Conservation (phyloP, 768 basidiomycete species). For the Kwoniella europaea region DNA sequence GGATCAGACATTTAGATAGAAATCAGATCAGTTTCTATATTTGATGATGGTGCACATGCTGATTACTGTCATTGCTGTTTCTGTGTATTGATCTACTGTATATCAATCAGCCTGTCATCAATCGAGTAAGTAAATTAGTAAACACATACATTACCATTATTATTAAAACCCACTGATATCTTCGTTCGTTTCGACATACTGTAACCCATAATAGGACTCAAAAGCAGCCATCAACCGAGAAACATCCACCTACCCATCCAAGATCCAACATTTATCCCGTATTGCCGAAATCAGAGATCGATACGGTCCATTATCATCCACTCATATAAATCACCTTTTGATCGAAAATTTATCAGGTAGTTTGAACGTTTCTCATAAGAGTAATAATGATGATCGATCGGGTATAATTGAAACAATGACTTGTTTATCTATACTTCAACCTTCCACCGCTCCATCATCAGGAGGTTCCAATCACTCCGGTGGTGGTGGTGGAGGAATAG, state of each 20-base stretch:
- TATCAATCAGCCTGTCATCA: slow-evolving; percentile 51
- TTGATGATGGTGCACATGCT: neutral
- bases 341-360: slow-evolving; percentile 39
- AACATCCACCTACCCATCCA: slow-evolving; percentile 32
- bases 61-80: neutral
- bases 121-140: slow-evolving; percentile 36
- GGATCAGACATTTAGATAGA: no score
- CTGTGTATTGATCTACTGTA: neutral
- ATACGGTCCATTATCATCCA: slow-evolving; percentile 26
- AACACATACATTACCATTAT: no score
- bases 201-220: slow-evolving; percentile 33
- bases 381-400: slow-evolving; percentile 33
- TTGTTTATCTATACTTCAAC: slow-evolving; percentile 40
- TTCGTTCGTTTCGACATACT: no score
- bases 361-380: slow-evolving; percentile 12
- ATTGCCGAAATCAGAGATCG: slow-evolving; percentile 42
- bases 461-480: neutral
- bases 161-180: no score
- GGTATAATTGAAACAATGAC: slow-evolving; percentile 43
- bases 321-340: slow-evolving; percentile 39
- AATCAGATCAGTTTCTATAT: no score
- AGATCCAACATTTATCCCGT: slow-evolving; percentile 35
- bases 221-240: slow-evolving; percentile 51
- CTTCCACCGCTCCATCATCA: neutral
- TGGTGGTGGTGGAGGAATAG: neutral